These are phyloP conservation scores for Parietaria judaica DNA, from an alignment of 306 rosid genomes.

Conservation along the genomic window DNA sequence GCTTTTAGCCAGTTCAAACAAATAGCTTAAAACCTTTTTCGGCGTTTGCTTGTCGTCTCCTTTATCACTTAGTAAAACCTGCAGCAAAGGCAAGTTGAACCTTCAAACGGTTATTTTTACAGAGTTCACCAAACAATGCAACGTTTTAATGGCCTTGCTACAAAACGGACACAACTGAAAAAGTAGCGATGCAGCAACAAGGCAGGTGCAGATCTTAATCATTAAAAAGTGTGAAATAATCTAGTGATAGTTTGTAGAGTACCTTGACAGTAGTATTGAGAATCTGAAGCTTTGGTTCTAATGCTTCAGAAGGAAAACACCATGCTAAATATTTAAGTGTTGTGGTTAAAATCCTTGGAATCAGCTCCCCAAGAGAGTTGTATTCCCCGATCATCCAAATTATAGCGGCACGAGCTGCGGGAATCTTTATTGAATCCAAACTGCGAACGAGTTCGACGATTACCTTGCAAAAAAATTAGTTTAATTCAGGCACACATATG, in stretches of 20 bases:
- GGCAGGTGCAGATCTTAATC: too few relatives aligned
- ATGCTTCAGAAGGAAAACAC: conserved; percentile 74
- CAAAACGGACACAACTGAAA: too few relatives aligned
- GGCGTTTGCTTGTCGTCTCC: conserved; percentile 45
- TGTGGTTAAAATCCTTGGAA: conserved; percentile 70
- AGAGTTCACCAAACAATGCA: too few relatives aligned
- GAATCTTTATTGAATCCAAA: conserved; percentile 69
- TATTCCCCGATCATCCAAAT: conserved; percentile 97
- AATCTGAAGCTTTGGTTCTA: conserved; percentile 87
- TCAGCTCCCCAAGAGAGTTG: conserved; percentile 64
- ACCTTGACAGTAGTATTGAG: conserved; percentile 80
- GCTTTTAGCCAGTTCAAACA: conserved; percentile 70
- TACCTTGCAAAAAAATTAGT: conserved; percentile 42
- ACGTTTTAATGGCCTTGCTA: too few relatives aligned
- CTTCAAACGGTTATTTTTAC: too few relatives aligned
- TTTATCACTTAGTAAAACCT: conserved; percentile 53
- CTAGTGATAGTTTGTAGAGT: conserved; percentile 3
- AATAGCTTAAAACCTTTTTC: conserved; percentile 48
- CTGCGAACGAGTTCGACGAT: conserved; percentile 67
- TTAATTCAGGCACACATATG: background rate
- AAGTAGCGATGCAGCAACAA: too few relatives aligned
- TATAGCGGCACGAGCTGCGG: conserved; percentile 83
- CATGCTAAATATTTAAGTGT: conserved; percentile 77
- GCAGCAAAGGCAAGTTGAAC: conserved; percentile 15
- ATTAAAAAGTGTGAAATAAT: background rate